Base-by-base conservation (phyloP, 768 basidiomycete genomes). In the Leccinum boreale region DNA sequence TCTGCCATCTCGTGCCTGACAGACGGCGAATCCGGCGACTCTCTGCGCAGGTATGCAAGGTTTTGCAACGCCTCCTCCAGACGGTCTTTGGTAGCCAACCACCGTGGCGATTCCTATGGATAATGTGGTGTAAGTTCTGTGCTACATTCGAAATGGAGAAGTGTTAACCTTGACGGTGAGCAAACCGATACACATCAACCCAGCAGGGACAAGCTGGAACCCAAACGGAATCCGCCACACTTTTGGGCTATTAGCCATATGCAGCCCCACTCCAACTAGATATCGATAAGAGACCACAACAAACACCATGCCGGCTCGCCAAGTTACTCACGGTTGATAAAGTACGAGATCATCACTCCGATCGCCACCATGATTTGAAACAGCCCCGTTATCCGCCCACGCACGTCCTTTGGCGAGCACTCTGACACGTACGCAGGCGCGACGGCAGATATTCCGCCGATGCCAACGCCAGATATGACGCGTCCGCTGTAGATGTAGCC, bases 371-470 rank as follows among this genome's bases (percentile, higher is more conserved):
- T 87, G 70, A 94, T 84, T 70, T 94, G 92, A 80, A 93, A 93
- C 31, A 90, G 67, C 46, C 92, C 91, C 0, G 90, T 92, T 62
- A 94, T 90, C 50, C 89, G 81, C 6, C 92, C 92, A 59, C 93
- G 86, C 6, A 92, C 89, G 21, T 90, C 80, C 69, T 93, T 94
- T 5, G 94, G 94, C 2, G 86, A 81, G 70, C 91, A 92, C 70
- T 95, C 94, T 10, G 89, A 87, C 21, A 94, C 91, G 67, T 84
- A 95, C 1, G 90, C 85, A 5, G 92, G 94, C 1, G 91, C 85
- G 3, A 93, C 87, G n/a, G 86, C 84, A 19, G 83, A 90, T 62
- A 94, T 91, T 6, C 80, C 87, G 63, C 93, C 92, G 51, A 94
- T 86, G 39, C 92, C 92, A 28, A 92, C 46, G 53, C 92, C 92